phyloP scores from a whole-genome alignment of 129 eudicot genomes.

The Pittosporum tobira region DNA sequence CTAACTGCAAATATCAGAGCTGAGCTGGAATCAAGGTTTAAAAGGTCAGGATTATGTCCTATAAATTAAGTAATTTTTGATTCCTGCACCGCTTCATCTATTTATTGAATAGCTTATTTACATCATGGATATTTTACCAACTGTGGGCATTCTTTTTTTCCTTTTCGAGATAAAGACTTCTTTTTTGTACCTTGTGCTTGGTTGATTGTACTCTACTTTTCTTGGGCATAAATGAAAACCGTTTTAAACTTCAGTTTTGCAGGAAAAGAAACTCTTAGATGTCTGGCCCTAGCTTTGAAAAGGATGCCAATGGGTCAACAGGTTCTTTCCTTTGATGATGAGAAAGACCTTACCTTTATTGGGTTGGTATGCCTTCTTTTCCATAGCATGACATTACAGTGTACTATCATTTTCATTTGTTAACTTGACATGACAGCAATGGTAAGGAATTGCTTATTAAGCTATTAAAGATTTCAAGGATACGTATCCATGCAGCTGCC shows the following conservation, averaged over 20 bases:
- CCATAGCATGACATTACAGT: too few relatives aligned
- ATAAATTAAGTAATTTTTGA: neutral
- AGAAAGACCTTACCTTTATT: conserved; percentile 89
- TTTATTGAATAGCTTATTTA: neutral
- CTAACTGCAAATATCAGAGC: conserved; percentile 59
- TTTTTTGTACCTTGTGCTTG: neutral
- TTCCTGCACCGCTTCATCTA: neutral
- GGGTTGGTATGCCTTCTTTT: conserved; percentile 93
- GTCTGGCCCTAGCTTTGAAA: conserved; percentile 93
- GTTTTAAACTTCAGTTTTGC: conserved; percentile 63
- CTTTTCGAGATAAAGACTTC: neutral
- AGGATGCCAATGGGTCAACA: conserved; percentile 82
- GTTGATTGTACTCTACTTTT: conserved; percentile 7
- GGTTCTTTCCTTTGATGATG: conserved; percentile 66
- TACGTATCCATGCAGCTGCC: too few relatives aligned
- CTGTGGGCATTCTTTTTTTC: neutral
- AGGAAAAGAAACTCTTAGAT: conserved; percentile 86
- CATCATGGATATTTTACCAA: neutral
- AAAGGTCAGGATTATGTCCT: conserved; percentile 41
- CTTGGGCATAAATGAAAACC: conserved; percentile 7
- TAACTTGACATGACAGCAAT: too few relatives aligned
- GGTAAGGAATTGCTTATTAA: too few relatives aligned
- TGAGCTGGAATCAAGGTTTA: conserved; percentile 72
- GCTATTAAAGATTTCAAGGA: too few relatives aligned
- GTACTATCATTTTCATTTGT: too few relatives aligned